Evolutionary conservation across 306 rosid genomes (phyloP).

Genomic region (Begonia masoniana): DNA sequence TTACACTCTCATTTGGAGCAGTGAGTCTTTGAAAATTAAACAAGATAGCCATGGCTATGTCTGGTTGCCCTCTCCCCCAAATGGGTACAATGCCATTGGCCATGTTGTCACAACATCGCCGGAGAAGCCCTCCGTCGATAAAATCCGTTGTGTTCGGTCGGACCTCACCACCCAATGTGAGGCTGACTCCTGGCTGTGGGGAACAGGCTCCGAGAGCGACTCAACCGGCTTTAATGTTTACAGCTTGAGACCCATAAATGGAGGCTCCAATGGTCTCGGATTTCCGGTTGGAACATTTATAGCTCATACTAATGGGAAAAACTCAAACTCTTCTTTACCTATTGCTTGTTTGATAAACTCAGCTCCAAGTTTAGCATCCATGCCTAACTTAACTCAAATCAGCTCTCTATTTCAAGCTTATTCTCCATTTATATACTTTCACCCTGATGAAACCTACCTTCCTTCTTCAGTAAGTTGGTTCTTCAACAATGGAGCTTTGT

Average conservation of each 20-base stretch:
- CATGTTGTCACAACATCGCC: conserved; percentile 38
- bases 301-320: conserved; percentile 19
- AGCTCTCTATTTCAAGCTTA: conserved; percentile 32
- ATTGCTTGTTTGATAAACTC: conserved; percentile 47
- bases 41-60: conserved; percentile 38
- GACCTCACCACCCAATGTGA: conserved; percentile 55
- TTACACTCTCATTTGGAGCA: conserved; percentile 54
- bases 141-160: conserved; percentile 37
- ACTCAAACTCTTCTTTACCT: neutral
- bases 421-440: conserved; percentile 48
- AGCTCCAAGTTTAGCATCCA: conserved; percentile 17
- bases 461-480: conserved; percentile 57
- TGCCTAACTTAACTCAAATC: conserved; percentile 48
- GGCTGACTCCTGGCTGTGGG: conserved; percentile 48
- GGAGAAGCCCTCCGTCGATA: conserved; percentile 45
- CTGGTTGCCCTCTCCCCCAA: conserved; percentile 57
- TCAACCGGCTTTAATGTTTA: conserved; percentile 29
- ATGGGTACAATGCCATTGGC: conserved; percentile 61
- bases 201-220: conserved; percentile 13
- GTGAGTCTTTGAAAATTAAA: conserved; percentile 20
- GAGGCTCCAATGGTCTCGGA: conserved; percentile 33
- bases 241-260: conserved; percentile 35
- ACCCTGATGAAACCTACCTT: conserved; percentile 40
- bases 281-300: conserved; percentile 48
- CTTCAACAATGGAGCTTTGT: conserved; percentile 53